Base-by-base conservation (phyloP, 305 asterid species). In the Salvia sclarea region DNA sequence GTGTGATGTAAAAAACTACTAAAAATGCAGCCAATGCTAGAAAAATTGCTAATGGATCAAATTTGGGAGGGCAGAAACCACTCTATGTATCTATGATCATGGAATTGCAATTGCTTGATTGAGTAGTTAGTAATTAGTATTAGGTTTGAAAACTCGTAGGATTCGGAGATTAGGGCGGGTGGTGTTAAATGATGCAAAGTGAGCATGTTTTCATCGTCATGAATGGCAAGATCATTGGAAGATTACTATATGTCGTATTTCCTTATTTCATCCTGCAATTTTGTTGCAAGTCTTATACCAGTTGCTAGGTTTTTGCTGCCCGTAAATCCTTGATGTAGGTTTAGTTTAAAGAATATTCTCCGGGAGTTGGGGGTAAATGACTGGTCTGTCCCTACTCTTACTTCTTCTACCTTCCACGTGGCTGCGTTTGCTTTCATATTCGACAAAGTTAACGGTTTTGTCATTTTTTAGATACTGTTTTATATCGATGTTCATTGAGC, bases 401-500 rank as follows among this genome's bases (percentile, higher is more conserved):
- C 50, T 18, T 13, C n/a, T 44, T 38, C 5, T 38, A 70, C 53
- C 24, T 24, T 58, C 73, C 54, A 14, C 24, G 25, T 35, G 57
- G 61, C 54, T 60, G 22, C 22, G 0, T 61, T 59, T 60, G 50
- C 33, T 9, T 9, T 47, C 43, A 33, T 48, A 58, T 17, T 58
- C 9, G 5, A 58, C 17, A 49, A 30, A n/a, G 30, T 44, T 18
- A n/a, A 57, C 0, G 49, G 49, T 20, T 6, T 35, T 60, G 54
- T 35, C n/a, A 35, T 69, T 9, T 9, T 59, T 12, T 30, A 31
- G 22, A 10, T 43, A 33, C 38, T 25, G 12, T 24, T 59, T 8
- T 25, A 14, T 17, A 18, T 31, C 38, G 40, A 10, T 70, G 24
- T 22, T 58, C 47, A 49, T 45, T 57, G 13, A 6, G 24, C 5